phyloP scores from a whole-genome alignment of 768 basidiomycete genomes.

The Termitomyces titanicus region DNA sequence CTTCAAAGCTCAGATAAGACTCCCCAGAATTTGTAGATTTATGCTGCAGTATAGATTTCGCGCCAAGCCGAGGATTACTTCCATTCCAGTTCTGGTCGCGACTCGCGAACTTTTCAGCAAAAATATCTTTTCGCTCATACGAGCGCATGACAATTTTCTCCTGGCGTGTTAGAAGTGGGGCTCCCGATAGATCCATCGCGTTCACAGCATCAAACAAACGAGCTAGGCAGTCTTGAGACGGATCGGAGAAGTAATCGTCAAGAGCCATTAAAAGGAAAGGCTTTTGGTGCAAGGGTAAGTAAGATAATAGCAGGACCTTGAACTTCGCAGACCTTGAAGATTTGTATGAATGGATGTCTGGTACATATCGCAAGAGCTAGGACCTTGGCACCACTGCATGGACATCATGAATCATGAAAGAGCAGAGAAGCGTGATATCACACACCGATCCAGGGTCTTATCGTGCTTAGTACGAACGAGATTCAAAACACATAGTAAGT shows the following conservation, averaged over 20 bases:
- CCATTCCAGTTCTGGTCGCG: constrained; percentile 22
- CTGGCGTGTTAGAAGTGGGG: constrained; percentile 71
- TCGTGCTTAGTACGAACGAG: constrained; percentile 91
- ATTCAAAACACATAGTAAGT: constrained; percentile 84
- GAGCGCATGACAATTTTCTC: constrained; percentile 90
- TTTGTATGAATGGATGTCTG: constrained; percentile 90
- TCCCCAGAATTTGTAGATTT: constrained; percentile 54
- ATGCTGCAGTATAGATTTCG: constrained; percentile 31
- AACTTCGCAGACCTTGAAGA: constrained; percentile 69
- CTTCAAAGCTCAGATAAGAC: constrained; percentile 70
- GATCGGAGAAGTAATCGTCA: constrained; percentile 89
- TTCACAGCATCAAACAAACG: constrained; percentile 93
- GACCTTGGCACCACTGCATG: constrained; percentile 80
- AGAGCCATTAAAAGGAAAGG: constrained; percentile 91
- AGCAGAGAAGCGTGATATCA: constrained; percentile 15
- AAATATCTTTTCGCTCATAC: constrained; percentile 89
- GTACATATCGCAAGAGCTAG: constrained; percentile 95
- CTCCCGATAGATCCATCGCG: constrained; percentile 78
- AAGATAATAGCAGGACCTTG: not conserved
- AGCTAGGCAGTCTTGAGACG: constrained; percentile 86
- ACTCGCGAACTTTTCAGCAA: constrained; percentile 72
- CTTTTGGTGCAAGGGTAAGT: constrained; percentile 33
- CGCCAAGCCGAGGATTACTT: constrained; percentile 18
- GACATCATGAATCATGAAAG: not conserved
- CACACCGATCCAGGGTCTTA: constrained; percentile 70